phyloP scores from a whole-genome alignment of 148 eudicot genomes.

The Silene conica region DNA sequence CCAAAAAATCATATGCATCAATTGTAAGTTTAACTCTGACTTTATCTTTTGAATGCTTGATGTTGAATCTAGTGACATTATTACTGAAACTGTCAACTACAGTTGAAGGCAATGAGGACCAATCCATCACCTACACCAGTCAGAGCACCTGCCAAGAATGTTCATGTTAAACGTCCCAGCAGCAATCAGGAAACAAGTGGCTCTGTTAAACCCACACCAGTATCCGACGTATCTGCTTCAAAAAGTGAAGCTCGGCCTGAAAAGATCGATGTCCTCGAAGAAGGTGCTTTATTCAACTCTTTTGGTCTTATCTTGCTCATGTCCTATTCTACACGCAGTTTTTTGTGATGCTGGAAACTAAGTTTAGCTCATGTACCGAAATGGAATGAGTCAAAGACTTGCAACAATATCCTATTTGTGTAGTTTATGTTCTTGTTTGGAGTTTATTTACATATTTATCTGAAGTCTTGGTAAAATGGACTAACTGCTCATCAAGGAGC shows the following conservation, averaged over 20 bases:
- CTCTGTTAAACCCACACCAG: slow-evolving; percentile 30
- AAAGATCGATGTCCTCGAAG: slow-evolving; percentile 28
- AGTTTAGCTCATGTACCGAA: not conserved
- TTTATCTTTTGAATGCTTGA: not conserved
- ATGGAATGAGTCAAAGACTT: not conserved
- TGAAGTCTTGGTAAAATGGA: not conserved
- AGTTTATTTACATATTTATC: not conserved
- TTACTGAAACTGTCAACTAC: slow-evolving; percentile 8
- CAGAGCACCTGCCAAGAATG: slow-evolving; percentile 32
- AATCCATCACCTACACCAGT: slow-evolving; percentile 30
- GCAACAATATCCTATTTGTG: not conserved
- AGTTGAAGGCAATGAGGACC: slow-evolving; percentile 57
- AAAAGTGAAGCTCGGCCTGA: slow-evolving; percentile 33
- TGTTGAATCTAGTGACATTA: slow-evolving; percentile 1
- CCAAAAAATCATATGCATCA: slow-evolving; percentile 61
- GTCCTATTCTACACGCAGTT: not conserved
- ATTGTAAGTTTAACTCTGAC: slow-evolving; percentile 42
- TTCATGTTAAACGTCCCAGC: slow-evolving; percentile 39
- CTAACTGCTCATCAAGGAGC: not conserved
- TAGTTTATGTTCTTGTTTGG: not conserved
- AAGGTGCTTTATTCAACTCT: slow-evolving; percentile 32
- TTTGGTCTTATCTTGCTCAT: slow-evolving; percentile 5
- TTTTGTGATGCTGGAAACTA: not conserved
- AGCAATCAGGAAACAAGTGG: slow-evolving; percentile 34
- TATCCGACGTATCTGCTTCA: slow-evolving; percentile 31